A percentile compares a stretch with the other conserved stretches of the same genome.
phyloP scores from a whole-genome alignment of 73 alveolate species.

The Urostyla sp. region DNA sequence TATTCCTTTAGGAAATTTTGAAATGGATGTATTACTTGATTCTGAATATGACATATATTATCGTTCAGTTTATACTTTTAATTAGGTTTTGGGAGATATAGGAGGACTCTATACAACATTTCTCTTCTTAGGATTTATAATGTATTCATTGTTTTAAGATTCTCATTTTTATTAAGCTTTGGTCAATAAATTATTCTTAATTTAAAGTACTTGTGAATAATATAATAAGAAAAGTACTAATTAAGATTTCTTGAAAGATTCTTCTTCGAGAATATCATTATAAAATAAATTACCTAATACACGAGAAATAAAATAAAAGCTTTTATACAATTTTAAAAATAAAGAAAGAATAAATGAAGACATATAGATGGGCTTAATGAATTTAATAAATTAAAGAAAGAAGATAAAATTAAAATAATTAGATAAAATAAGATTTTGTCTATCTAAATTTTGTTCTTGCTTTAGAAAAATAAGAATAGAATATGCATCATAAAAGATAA shows the following conservation, averaged over 20 bases:
- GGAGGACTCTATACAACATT: constrained; percentile 41
- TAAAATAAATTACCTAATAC: background rate
- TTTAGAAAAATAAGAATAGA: background rate
- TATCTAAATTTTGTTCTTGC: background rate
- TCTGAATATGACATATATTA: constrained; percentile 24
- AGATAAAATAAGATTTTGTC: background rate
- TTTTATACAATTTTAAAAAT: background rate
- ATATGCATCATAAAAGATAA: background rate
- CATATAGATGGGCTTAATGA: background rate
- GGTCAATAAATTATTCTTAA: constrained; percentile 3
- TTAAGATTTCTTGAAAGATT: background rate
- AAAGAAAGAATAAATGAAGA: background rate
- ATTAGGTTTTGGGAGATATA: constrained; percentile 19
- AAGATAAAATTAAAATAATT: background rate
- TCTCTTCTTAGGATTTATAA: constrained; percentile 11
- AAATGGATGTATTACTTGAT: no score
- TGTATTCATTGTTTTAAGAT: constrained; percentile 16
- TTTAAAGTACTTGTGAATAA: background rate
- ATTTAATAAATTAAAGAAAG: background rate
- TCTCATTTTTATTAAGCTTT: constrained; percentile 23
- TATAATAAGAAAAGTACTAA: background rate
- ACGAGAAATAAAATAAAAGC: background rate
- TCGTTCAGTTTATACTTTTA: constrained; percentile 14
- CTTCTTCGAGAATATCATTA: background rate
- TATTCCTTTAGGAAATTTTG: no score